These are phyloP conservation scores for Elsinoe necatrix DNA, from an alignment of 2,329 filamentous ascomycete species.

Conservation along the genomic window DNA sequence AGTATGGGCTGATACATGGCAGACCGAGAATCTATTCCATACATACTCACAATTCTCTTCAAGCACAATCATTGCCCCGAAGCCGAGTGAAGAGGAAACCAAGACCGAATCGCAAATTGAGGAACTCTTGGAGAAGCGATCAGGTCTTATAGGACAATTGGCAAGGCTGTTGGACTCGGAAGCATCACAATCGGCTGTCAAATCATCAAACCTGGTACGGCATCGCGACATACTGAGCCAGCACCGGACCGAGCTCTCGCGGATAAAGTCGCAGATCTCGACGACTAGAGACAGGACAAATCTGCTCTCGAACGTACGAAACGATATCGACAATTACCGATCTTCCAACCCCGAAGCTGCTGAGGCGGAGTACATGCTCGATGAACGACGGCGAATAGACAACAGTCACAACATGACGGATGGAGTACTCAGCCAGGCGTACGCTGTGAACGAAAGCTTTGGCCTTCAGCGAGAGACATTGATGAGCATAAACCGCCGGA, in stretches of 20 bases:
- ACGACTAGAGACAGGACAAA: constrained; percentile 81
- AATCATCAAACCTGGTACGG: constrained; percentile 88
- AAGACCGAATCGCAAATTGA: constrained; percentile 72
- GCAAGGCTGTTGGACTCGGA: constrained; percentile 87
- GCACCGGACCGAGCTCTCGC: constrained; percentile 72
- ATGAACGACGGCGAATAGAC: constrained; percentile 77
- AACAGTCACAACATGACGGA: constrained; percentile 85
- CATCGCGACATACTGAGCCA: constrained; percentile 84
- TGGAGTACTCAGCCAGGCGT: constrained; percentile 85
- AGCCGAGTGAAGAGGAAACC: constrained; percentile 77
- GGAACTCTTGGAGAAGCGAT: constrained; percentile 80
- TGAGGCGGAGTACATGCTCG: constrained; percentile 95
- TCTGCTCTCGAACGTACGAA: constrained; percentile 79
- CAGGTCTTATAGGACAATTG: constrained; percentile 72
- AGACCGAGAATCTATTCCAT: constrained; percentile 80
- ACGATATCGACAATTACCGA: constrained; percentile 85
- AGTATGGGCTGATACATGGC: not conserved
- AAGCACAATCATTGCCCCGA: constrained; percentile 66
- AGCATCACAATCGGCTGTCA: constrained; percentile 83
- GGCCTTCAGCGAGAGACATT: constrained; percentile 78
- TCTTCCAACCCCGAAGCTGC: constrained; percentile 66
- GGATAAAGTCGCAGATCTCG: constrained; percentile 63
- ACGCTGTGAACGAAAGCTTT: constrained; percentile 92
- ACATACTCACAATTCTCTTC: constrained; percentile 86
- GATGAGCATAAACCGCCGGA: constrained; percentile 79